Conservation (phyloP, 2,329 filamentous ascomycete species). For the Aspergillus melleus region DNA sequence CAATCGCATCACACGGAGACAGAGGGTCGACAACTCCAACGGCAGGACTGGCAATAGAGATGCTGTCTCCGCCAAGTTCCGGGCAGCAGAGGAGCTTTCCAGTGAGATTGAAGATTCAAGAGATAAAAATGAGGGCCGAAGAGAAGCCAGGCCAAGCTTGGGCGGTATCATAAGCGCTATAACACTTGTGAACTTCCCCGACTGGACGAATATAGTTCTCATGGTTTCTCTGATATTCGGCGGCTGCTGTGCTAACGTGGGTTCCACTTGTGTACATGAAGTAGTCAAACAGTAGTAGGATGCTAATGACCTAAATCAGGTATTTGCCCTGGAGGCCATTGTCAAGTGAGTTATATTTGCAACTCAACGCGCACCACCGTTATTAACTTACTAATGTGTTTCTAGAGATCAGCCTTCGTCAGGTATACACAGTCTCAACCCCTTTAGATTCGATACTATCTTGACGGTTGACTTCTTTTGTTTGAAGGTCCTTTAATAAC, state of each 20-base stretch:
- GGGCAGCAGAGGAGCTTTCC: not conserved
- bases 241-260: conserved; percentile 89
- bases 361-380: not conserved
- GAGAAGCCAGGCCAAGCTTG: conserved; percentile 2
- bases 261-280: conserved; percentile 30
- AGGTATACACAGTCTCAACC: conserved; percentile 53
- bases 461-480: not conserved
- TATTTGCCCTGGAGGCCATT: conserved; percentile 94
- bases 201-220: conserved; percentile 62
- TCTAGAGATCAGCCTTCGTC: conserved; percentile 76
- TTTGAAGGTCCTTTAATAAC: conserved; percentile 74
- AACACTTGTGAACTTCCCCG: conserved; percentile 48
- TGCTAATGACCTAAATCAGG: conserved; percentile 50
- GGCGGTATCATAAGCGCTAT: conserved; percentile 28
- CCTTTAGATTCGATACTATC: not conserved
- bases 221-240: conserved; percentile 91
- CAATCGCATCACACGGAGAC: not conserved
- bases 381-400: conserved; percentile 11
- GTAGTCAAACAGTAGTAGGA: conserved; percentile 16
- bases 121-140: not conserved
- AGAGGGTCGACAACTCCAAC: not conserved
- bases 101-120: not conserved
- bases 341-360: conserved; percentile 69
- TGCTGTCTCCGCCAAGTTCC: not conserved
- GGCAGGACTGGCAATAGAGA: not conserved